These are phyloP conservation scores for Isatis lusitanica DNA, from an alignment of 441 rosid genomes.

Conservation along the genomic window DNA sequence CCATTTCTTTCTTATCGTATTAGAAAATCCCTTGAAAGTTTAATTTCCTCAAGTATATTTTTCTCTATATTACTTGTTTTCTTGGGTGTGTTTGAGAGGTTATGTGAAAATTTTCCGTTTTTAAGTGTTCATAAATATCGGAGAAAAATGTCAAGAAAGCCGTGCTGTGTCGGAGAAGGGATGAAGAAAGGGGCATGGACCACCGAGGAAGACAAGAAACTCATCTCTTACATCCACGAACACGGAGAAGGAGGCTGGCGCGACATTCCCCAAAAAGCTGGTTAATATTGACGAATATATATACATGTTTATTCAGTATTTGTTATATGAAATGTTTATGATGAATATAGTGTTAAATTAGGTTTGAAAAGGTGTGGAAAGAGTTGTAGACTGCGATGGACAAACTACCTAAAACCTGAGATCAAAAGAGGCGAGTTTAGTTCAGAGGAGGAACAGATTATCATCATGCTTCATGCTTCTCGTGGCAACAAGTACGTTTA, in stretches of 20 bases:
- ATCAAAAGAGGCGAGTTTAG: conserved; percentile 59
- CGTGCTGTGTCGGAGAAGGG: conserved; percentile 90
- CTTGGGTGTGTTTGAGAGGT: conserved; percentile 5
- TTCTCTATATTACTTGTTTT: not conserved
- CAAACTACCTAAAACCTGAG: conserved; percentile 52
- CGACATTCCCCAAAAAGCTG: conserved; percentile 88
- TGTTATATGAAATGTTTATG: not conserved
- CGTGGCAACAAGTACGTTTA: conserved; percentile 52
- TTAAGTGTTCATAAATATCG: not conserved
- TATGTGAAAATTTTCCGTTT: not conserved
- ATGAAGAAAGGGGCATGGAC: conserved; percentile 99
- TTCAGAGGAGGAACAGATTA: conserved; percentile 55
- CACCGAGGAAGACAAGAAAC: conserved; percentile 94
- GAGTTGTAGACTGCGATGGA: conserved; percentile 60
- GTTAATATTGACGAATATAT: conserved; percentile 32
- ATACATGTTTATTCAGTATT: not conserved
- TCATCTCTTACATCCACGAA: conserved; percentile 83
- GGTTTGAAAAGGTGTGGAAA: conserved; percentile 58
- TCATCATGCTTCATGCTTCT: conserved; percentile 60
- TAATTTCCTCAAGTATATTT: not conserved
- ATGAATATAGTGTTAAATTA: conserved; percentile 8
- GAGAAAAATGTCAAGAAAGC: conserved; percentile 75
- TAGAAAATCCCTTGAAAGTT: not conserved
- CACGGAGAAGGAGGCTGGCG: conserved; percentile 99
- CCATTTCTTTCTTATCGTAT: conserved; percentile 19